phyloP scores from a whole-genome alignment of 1,284 basidiomycete species.

The Ustilago xerochloae region DNA sequence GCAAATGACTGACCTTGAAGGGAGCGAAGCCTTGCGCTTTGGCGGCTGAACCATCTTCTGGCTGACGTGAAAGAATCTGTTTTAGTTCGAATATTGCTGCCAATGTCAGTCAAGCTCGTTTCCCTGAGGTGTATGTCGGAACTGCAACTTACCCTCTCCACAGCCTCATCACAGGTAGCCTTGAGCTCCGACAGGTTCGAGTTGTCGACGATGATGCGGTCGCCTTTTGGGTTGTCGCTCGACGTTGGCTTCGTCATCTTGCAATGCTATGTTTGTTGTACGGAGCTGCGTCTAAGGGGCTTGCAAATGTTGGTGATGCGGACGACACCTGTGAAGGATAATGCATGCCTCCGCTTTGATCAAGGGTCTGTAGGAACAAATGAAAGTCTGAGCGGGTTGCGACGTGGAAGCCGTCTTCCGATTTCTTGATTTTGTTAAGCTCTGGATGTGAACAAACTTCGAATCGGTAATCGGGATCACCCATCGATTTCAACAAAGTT shows the following conservation, averaged over 20 bases:
- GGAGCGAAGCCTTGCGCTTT: constrained; percentile 40
- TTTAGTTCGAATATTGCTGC: not conserved
- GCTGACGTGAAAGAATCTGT: constrained; percentile 30
- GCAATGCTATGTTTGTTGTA: too few relatives aligned
- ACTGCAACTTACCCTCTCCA: constrained; percentile 46
- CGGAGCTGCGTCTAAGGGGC: not conserved
- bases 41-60: constrained; percentile 26
- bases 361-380: not conserved
- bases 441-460: not conserved
- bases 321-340: too few relatives aligned
- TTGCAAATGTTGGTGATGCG: not conserved
- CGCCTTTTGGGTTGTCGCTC: constrained; percentile 4
- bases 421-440: not conserved
- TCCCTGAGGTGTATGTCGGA: not conserved
- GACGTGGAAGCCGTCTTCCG: constrained; percentile 15
- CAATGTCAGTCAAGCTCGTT: not conserved
- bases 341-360: not conserved
- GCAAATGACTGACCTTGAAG: constrained; percentile 58
- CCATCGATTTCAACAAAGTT: not conserved
- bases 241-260: constrained; percentile 13
- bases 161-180: constrained; percentile 61
- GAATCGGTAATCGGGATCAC: not conserved
- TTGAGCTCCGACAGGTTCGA: constrained; percentile 60
- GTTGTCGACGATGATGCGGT: constrained; percentile 59
- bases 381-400: not conserved